Base-by-base conservation (phyloP, 2,329 filamentous ascomycete genomes). In the Calonectria honghensis region DNA sequence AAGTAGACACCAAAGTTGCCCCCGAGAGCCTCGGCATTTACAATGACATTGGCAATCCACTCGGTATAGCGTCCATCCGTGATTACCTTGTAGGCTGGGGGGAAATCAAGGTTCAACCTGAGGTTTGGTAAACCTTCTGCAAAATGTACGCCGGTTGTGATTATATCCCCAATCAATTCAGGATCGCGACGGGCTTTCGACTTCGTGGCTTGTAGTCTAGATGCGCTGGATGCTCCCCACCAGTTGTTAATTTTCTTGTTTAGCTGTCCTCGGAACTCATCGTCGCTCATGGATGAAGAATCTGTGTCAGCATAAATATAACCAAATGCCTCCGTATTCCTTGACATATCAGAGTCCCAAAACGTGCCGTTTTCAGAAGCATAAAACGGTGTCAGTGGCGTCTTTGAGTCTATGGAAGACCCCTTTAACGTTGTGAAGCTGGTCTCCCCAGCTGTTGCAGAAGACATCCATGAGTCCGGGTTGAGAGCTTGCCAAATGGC, bases 401-500 rank as follows among this genome's bases (percentile, higher is more conserved):
- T 93, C 70, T 87, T 86, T 1, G 87, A 85, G 74, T 91, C 88
- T 78, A 92, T 88, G 0, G 90, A 83, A 1, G 90, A 86, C 1
- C 91, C 91, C 13, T 86, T 84, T 1, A 87, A 80, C 9, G 89
- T 91, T 0, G 91, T 93, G 79, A 91, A 96, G 2, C 92, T 94
- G 16, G 88, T 88, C 48, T 88, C 89, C n/a, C 84, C 85, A 67
- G 88, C 90, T 9, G 85, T 78, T 75, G 90, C 89, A 0, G 92
- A 89, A 29, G 88, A 85, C 6, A 95, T 90, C 85, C 93, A 96
- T 35, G 90, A 90, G 27, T 91, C 86, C 0, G 93, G 94, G 76
- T 97, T 90, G 18, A 97, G 84, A 1, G 89, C 87, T 85, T 97
- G 94, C 94, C 94, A 97, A 75, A 97, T 90, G 39, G 94, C 91